A percentile compares a stretch with the other conserved stretches of the same genome.
These are phyloP conservation scores for Coprinopsis marcescibilis DNA, from an alignment of 768 basidiomycete species.

Conservation along the genomic window DNA sequence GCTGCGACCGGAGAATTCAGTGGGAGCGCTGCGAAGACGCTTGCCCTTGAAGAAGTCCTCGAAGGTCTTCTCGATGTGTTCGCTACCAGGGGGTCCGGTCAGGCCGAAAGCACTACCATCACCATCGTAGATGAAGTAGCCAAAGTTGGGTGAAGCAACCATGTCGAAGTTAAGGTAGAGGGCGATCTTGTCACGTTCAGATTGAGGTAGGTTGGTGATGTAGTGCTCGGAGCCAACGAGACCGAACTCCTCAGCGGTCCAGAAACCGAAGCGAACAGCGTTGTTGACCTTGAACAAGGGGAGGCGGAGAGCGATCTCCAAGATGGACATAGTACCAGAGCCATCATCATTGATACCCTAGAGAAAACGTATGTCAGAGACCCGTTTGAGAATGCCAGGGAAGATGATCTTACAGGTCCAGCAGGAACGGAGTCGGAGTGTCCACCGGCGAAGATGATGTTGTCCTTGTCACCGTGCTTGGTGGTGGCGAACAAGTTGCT, in stretches of 20 bases:
- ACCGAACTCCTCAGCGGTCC: constrained; percentile 28
- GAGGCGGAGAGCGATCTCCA: constrained; percentile 24
- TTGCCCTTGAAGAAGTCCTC: constrained; percentile 19
- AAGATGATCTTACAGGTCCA: constrained; percentile 21
- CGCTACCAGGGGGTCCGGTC: constrained; percentile 25
- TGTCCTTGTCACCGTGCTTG: constrained; percentile 21
- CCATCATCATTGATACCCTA: constrained; percentile 28
- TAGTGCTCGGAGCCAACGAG: constrained; percentile 27
- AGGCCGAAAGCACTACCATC: constrained; percentile 25
- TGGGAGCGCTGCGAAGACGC: constrained; percentile 18
- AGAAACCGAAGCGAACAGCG: constrained; percentile 28
- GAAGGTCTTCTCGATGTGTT: constrained; percentile 25
- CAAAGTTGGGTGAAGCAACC: constrained; percentile 28
- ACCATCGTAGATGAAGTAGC: constrained; percentile 24
- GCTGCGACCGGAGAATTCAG: constrained; percentile 22
- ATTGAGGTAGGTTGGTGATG: constrained; percentile 20
- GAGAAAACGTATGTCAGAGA: not conserved
- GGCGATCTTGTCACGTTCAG: constrained; percentile 23
- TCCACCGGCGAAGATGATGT: constrained; percentile 22
- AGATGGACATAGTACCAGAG: constrained; percentile 24
- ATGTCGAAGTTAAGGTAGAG: constrained; percentile 32
- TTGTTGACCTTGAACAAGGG: constrained; percentile 24
- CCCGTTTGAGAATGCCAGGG: too few species aligned
- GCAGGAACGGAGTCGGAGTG: constrained; percentile 25
- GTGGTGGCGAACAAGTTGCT: constrained; percentile 25